Evolutionary conservation across 129 eudicot genomes (phyloP), one percentile per base, ranked within the genome.

Genomic region (Flaveria brownii): DNA sequence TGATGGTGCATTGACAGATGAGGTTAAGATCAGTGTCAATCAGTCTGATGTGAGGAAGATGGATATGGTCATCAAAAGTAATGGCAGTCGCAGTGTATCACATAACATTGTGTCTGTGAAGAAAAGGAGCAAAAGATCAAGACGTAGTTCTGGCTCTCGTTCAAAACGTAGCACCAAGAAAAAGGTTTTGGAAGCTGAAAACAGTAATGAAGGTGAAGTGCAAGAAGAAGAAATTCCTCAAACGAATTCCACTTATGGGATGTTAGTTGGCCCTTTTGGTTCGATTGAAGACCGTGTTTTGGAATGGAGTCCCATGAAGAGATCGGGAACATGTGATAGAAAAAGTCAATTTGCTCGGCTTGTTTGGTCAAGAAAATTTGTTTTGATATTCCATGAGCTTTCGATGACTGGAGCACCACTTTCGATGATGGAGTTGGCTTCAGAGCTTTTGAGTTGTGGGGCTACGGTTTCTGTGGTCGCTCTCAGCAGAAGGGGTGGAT

Each of bases 321-420:
- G 99, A 69, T 84, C 94, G 10, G 99, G 99, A 70, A 89, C 96
- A 2, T 95, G 99, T 86, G 99, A 91, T 68, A 81, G 97, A 75
- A 91, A 85, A 81, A 88, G 97, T 57, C 92, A 86, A 41, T 95
- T 95, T 81, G 92, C 93, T 61, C 92, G 89, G 46, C 96, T 91
- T 36, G 99, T 91, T 76, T 95, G 99, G 99, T 95, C 99, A 1
- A 83, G 97, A 62, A 95, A 87, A 46, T 89, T 91, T 77, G 89
- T 95, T 17, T 59, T 95, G 83, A 82, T 95, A 71, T 89, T 95
- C 61, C 97, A 95, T 17, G 99, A 95, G 92, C 88, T 95, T 59
- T 91, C 99, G 5, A 87, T 95, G 97, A 95, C 97, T 22, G 99
- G 97, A 60, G 99, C 99, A 50, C 99, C 99, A 14, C 96, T 95